phyloP scores from a whole-genome alignment of 768 basidiomycete species.

The Pleurotus djamor region DNA sequence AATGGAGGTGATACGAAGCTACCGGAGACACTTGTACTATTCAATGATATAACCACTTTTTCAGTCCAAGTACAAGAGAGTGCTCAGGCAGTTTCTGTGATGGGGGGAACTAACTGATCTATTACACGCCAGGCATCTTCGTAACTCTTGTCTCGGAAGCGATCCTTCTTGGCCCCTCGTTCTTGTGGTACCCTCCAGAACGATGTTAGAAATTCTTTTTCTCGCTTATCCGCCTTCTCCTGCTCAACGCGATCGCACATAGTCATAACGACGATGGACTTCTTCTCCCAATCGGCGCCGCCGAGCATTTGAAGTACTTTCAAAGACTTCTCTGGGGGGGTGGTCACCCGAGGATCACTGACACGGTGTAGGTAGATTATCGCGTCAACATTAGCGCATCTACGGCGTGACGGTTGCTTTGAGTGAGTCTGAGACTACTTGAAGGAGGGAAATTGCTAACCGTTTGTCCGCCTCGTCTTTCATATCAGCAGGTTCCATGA shows the following conservation, averaged over 20 bases:
- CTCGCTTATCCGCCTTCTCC: slow-evolving; percentile 20
- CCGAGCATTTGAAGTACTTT: slow-evolving; percentile 8
- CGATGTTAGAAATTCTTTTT: slow-evolving; percentile 20
- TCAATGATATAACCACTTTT: no score
- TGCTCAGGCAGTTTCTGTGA: neutral
- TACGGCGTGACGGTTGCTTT: no score
- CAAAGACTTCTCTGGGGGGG: slow-evolving; percentile 1
- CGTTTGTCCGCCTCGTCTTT: slow-evolving; percentile 8
- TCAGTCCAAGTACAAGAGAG: neutral
- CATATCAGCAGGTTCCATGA: slow-evolving; percentile 1
- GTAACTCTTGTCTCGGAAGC: slow-evolving; percentile 15
- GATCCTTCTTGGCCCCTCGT: slow-evolving; percentile 20
- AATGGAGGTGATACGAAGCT: no score
- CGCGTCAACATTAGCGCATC: slow-evolving; percentile 24
- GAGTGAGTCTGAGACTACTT: no score
- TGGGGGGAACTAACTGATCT: slow-evolving; percentile 12
- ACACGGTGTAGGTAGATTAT: slow-evolving; percentile 40
- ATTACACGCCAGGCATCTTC: slow-evolving; percentile 26
- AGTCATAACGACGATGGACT: slow-evolving; percentile 41
- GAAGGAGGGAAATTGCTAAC: no score
- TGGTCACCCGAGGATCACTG: slow-evolving; percentile 22
- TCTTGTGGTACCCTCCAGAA: slow-evolving; percentile 25
- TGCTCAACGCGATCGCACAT: slow-evolving; percentile 29
- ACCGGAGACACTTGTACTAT: no score
- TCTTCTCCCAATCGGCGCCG: slow-evolving; percentile 34